Base-by-base conservation (phyloP, 2,329 filamentous ascomycete species). In the Trichoderma koningii region DNA sequence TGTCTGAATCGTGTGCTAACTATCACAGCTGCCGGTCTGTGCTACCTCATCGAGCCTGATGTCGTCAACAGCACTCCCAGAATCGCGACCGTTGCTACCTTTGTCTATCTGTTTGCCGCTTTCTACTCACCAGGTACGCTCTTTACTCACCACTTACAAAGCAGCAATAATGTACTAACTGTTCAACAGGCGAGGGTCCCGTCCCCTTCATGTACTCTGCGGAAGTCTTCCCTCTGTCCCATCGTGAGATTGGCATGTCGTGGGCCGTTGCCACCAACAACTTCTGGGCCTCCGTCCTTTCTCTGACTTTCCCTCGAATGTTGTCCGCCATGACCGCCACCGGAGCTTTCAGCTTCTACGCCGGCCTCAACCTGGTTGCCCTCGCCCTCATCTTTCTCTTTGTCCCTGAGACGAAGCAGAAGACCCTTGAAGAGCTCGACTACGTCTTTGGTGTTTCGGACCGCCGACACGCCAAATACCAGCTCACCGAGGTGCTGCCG, bases 201-300 rank as follows among this genome's bases (percentile, higher is more conserved):
- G 86, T 89, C 12, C 85, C 86, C 0, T 89, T 87, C 73, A 83
- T 84, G 12, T 89, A 89, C 76, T 83, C 81, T 2, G 85, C 87
- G 26, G 87, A 89, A 72, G 86, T 89, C 2, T 89, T 86, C 73
- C 87, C 87, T 0, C 81, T 89, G 0, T 86, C 84, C 3, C 87
- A 89, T 73, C 81, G 87, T 71, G 87, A 89, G 71, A 80, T 88
- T 38, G 87, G 87, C 55, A 89, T 90, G 87, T 82, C 81, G 0
- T 88, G 84, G 76, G 84, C 86, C 9, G 87, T 89, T 3, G 70
- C 68, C 59, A 73, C 70, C 47, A 72, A 74, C 66, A 73, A 73
- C 62, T 71, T 66, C 23, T 66, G 69, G 67, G 83, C 82, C 0
- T 78, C 81, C 1, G 80, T 88, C 0, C 76, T 86, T 34, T 79